Evolutionary conservation across 768 basidiomycete species (phyloP), one percentile per base, ranked within the genome.

Genomic region (Suillus spraguei): DNA sequence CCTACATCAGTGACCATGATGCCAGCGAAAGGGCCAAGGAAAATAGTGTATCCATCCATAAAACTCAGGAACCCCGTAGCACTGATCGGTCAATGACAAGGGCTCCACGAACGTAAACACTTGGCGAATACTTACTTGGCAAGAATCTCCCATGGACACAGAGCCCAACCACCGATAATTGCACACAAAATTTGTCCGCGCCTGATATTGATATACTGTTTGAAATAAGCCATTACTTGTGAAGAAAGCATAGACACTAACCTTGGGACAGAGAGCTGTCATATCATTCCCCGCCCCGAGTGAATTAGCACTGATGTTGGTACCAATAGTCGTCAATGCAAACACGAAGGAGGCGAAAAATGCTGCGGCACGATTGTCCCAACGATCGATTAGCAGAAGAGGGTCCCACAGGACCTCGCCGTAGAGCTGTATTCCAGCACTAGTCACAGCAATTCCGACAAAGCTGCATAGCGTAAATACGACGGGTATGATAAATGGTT

Each of bases 141-240:
- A 39, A 95, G 78, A 60, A 95, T 94, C 72, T 92, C 85, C 94
- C 92, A 95, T 9, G 94, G 92, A 64, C 85, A 87, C 14, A 94
- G 78, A 0, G 83, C 86, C 94, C 94, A 96, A 2, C 92, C 91
- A 4, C 94, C 73, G 17, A 74, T 62, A 22, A 73, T 13, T 20
- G 74, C 67, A 58, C 73, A 72, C 5, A 75, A 65, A 16, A 74
- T 64, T 47, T 75, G 70, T 22, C 74, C 69, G 36, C 72, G 70
- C 49, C 65, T 74, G 46, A 74, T 75, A 16, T 72, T 69, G 53
- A 74, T 68, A 47, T 75, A 74, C 74, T 75, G 24, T 46, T 32
- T 5, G 13, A 16, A 44, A 20, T 32, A 16, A 44, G 38, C 44
- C 16, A 47, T 14, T 20, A 13, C 22, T 5, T 5, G 11, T 53